These are phyloP conservation scores for Priceomyces haplophilus DNA, from an alignment of 805 yeast species.

Conservation along the genomic window DNA sequence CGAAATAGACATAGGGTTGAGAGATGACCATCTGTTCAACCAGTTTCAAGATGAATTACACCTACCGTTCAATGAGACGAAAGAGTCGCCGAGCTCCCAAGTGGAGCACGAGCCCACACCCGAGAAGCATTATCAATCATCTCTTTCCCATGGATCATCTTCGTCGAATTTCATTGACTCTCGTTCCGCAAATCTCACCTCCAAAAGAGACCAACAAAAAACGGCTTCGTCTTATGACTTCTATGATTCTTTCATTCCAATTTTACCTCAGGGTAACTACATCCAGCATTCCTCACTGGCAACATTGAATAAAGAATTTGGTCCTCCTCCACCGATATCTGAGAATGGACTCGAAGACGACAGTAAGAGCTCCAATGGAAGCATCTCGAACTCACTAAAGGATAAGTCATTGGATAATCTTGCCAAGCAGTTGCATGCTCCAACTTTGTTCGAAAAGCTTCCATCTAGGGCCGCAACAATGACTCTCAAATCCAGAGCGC, in stretches of 20 bases:
- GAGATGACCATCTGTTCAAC: conserved; percentile 34
- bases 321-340: conserved; percentile 6
- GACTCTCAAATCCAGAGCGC: conserved; percentile 14
- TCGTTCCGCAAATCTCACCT: conserved; percentile 6
- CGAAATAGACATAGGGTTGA: conserved; percentile 33
- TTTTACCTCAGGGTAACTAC: conserved; percentile 19
- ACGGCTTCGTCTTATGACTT: conserved; percentile 37
- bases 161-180: conserved; percentile 8
- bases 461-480: conserved; percentile 33
- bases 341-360: conserved; percentile 3
- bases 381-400: neutral
- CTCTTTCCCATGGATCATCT: conserved; percentile 10
- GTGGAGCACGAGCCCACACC: conserved; percentile 7
- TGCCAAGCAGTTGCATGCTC: conserved; percentile 38
- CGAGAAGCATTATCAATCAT: conserved; percentile 10
- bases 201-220: conserved; percentile 11
- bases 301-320: conserved; percentile 6
- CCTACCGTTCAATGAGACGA: conserved; percentile 16
- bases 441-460: conserved; percentile 35
- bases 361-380: conserved; percentile 3
- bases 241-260: conserved; percentile 42
- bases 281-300: conserved; percentile 6
- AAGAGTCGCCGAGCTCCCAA: conserved; percentile 10
- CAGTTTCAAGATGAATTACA: conserved; percentile 39
- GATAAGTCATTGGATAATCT: conserved; percentile 29